These are phyloP conservation scores for Trifolium pratense DNA, from an alignment of 306 rosid species.

Conservation along the genomic window DNA sequence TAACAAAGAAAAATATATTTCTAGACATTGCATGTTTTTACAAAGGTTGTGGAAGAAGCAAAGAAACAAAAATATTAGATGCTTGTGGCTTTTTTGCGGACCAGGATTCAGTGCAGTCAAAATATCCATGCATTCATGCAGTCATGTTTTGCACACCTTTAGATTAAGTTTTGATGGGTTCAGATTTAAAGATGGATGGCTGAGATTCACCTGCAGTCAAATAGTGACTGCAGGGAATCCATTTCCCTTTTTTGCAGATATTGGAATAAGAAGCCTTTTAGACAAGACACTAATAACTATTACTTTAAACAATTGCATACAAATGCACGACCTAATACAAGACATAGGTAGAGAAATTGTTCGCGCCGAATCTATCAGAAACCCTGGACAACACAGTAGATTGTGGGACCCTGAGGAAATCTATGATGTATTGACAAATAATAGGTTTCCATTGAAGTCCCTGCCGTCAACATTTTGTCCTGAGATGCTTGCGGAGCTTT, in stretches of 20 bases:
- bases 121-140: too few species aligned
- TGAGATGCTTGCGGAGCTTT: conserved; percentile 23
- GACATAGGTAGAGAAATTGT: conserved; percentile 36
- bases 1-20: conserved; percentile 9
- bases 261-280: conserved; percentile 5
- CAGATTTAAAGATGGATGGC: too few species aligned
- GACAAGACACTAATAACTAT: conserved; percentile 35
- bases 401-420: background rate
- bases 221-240: too few species aligned
- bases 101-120: too few species aligned
- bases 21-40: conserved; percentile 27
- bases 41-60: background rate
- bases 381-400: background rate
- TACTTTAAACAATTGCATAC: background rate
- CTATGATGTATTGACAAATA: background rate
- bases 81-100: background rate
- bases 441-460: background rate
- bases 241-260: background rate
- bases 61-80: background rate
- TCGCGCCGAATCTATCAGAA: background rate
- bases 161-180: too few species aligned
- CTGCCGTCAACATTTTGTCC: background rate
- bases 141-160: too few species aligned
- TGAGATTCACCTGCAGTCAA: too few species aligned
- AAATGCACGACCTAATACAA: conserved; percentile 42